phyloP scores from a whole-genome alignment of 805 yeast genomes.

The Saccharomycopsis amapae region DNA sequence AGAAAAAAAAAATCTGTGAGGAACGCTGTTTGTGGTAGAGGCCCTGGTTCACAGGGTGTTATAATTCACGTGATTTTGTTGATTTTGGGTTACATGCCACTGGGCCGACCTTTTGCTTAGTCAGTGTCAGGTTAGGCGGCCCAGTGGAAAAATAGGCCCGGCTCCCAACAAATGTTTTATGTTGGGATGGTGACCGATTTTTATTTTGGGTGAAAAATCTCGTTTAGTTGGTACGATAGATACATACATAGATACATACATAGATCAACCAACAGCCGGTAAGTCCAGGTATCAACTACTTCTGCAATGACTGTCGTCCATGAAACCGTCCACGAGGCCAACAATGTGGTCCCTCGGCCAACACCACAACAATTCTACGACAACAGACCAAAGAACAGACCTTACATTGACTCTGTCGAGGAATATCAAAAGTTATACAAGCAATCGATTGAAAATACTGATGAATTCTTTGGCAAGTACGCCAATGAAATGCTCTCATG shows the following conservation, averaged over 20 bases:
- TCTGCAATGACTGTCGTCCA: constrained; percentile 5
- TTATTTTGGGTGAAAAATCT: background rate
- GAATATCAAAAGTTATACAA: constrained; percentile 65
- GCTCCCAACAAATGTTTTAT: background rate
- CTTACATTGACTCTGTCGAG: constrained; percentile 53
- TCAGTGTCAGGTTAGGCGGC: too few species aligned
- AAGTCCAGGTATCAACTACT: background rate
- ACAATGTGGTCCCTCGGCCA: constrained; percentile 39
- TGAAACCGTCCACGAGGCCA: constrained; percentile 55
- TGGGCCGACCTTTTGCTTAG: too few species aligned
- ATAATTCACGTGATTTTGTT: too few species aligned
- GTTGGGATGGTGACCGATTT: background rate
- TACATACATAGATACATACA: background rate
- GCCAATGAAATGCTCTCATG: constrained; percentile 71
- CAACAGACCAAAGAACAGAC: constrained; percentile 51
- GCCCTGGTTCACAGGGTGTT: too few species aligned
- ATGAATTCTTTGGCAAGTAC: constrained; percentile 66
- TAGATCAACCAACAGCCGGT: background rate
- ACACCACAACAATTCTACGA: constrained; percentile 50
- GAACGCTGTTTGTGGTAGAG: too few species aligned
- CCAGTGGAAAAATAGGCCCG: too few species aligned
- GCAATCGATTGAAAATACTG: constrained; percentile 75
- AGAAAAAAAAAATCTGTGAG: too few species aligned
- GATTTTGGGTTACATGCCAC: too few species aligned
- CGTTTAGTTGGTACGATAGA: background rate